Conservation (phyloP, 225 moss, liverwort and hornwort genomes). For the Takakia lepidozioides region DNA sequence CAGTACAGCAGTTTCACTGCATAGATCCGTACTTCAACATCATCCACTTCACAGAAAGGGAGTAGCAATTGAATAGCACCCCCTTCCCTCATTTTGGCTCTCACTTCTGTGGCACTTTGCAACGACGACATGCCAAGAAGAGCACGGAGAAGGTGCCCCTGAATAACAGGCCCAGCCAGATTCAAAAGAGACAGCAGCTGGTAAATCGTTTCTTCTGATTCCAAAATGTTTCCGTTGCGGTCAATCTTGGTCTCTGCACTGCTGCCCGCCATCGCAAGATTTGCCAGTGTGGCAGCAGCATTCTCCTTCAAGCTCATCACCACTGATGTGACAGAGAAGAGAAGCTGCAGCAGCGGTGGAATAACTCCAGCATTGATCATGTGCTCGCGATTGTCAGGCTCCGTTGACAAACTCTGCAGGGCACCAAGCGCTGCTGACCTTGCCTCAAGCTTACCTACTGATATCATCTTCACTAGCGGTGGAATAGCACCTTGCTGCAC, state of each 20-base stretch:
- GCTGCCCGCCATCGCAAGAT: slow-evolving; percentile 66
- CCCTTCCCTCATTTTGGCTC: slow-evolving; percentile 59
- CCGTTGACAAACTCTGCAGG: slow-evolving; percentile 68
- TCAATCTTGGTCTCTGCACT: slow-evolving; percentile 59
- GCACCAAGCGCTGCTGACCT: slow-evolving; percentile 84
- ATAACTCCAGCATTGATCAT: slow-evolving; percentile 79
- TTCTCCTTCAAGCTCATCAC: slow-evolving; percentile 84
- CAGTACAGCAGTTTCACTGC: slow-evolving; percentile 75
- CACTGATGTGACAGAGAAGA: slow-evolving; percentile 89
- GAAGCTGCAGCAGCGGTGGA: slow-evolving; percentile 69
- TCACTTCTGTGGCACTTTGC: slow-evolving; percentile 50
- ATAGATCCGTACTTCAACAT: slow-evolving; percentile 60
- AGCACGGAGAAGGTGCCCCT: slow-evolving; percentile 77
- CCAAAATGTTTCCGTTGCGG: slow-evolving; percentile 51
- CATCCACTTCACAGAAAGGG: slow-evolving; percentile 69
- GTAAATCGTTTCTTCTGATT: slow-evolving; percentile 77
- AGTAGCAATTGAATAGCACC: slow-evolving; percentile 84
- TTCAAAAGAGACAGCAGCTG: slow-evolving; percentile 85
- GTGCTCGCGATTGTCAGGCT: slow-evolving; percentile 56
- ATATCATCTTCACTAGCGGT: slow-evolving; percentile 81
- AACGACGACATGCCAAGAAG: slow-evolving; percentile 76
- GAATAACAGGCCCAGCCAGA: slow-evolving; percentile 70
- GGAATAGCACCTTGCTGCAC: slow-evolving; percentile 65
- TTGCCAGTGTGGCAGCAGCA: slow-evolving; percentile 90
- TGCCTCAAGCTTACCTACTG: slow-evolving; percentile 69